phyloP scores from a whole-genome alignment of 768 basidiomycete species.

The Glaciozyma martinii region DNA sequence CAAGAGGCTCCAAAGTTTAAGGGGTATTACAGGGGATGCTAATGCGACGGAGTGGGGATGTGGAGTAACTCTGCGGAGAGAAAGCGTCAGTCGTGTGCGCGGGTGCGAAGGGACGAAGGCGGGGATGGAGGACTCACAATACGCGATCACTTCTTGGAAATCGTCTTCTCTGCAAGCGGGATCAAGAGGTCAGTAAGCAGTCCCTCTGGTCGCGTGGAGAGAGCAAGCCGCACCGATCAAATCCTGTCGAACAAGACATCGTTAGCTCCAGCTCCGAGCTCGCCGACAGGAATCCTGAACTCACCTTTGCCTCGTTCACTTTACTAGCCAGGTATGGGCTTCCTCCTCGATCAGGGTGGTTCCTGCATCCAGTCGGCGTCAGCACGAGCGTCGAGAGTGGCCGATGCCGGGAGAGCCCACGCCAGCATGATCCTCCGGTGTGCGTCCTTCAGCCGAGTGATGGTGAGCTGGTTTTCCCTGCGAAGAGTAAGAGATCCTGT shows the following conservation, averaged over 20 bases:
- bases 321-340: slow-evolving; percentile 98
- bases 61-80: slow-evolving; percentile 80
- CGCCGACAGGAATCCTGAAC: slow-evolving; percentile 36
- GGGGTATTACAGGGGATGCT: too few relatives aligned
- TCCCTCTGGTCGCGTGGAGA: too few relatives aligned
- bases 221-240: slow-evolving; percentile 17
- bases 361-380: slow-evolving; percentile 37
- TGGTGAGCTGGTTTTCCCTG: slow-evolving; percentile 73
- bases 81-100: slow-evolving; percentile 84
- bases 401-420: slow-evolving; percentile 5
- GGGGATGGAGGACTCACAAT: slow-evolving; percentile 75
- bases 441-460: slow-evolving; percentile 78
- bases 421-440: slow-evolving; percentile 95
- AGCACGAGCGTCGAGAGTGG: neutral
- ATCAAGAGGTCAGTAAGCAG: too few relatives aligned
- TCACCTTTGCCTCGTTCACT: slow-evolving; percentile 91
- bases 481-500: neutral
- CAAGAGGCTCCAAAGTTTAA: too few relatives aligned
- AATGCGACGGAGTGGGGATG: slow-evolving; percentile 40
- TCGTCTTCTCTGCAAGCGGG: too few relatives aligned
- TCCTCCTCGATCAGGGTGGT: slow-evolving; percentile 96
- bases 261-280: neutral
- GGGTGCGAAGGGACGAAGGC: slow-evolving; percentile 80
- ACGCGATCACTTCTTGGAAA: neutral
- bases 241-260: slow-evolving; percentile 6